Percentiles rank a stretch among this genome's conserved stretches.
Evolutionary conservation across 2,329 filamentous ascomycete species (phyloP).

Genomic region (Aspergillus japonicus): DNA sequence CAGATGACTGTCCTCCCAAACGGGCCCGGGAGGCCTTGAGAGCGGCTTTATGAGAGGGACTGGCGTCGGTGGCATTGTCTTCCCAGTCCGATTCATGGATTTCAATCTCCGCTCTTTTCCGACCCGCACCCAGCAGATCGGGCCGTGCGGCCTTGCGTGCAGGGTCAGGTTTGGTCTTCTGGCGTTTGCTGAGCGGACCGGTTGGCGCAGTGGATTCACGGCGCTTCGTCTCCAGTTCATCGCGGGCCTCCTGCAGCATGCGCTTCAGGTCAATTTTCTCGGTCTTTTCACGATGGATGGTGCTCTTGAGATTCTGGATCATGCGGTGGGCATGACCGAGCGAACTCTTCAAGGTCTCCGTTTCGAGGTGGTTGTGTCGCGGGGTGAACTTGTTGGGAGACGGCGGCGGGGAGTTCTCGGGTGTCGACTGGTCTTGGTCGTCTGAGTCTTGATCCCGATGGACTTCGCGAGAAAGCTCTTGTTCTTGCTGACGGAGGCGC

Average conservation of each 20-base stretch:
- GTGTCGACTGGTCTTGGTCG: constrained; percentile 68
- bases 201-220: constrained; percentile 50
- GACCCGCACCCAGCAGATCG: constrained; percentile 69
- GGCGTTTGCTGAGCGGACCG: constrained; percentile 50
- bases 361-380: constrained; percentile 86
- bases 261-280: constrained; percentile 95
- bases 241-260: constrained; percentile 90
- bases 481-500: constrained; percentile 66
- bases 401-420: constrained; percentile 84
- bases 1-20: constrained; percentile 26
- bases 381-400: constrained; percentile 91
- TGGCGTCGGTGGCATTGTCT: constrained; percentile 65
- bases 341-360: constrained; percentile 91
- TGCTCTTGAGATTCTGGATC: constrained; percentile 92
- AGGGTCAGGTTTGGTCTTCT: constrained; percentile 62
- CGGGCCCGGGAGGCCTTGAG: constrained; percentile 30
- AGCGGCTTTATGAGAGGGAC: constrained; percentile 52
- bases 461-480: constrained; percentile 58
- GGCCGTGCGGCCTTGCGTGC: constrained; percentile 78
- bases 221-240: constrained; percentile 75
- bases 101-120: constrained; percentile 75
- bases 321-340: constrained; percentile 92
- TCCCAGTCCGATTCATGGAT: constrained; percentile 86
- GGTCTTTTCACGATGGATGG: constrained; percentile 95
- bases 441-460: constrained; percentile 65